These are phyloP conservation scores for Backusella luteola DNA, from an alignment of 192 early-diverging fungal genomes.

Conservation along the genomic window DNA sequence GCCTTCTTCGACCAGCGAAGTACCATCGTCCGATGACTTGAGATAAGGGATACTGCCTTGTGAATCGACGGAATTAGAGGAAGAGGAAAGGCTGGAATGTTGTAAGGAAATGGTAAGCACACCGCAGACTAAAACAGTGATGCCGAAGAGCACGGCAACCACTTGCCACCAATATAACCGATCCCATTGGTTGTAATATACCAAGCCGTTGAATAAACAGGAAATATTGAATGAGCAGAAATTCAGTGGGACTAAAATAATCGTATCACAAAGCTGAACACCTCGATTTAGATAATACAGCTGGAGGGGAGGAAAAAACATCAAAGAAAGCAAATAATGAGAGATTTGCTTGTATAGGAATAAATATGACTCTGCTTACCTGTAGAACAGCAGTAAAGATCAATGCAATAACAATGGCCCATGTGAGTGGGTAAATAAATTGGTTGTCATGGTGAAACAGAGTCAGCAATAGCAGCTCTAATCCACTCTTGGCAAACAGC, in stretches of 20 bases:
- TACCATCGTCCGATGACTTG: background rate
- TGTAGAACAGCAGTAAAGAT: conserved; percentile 54
- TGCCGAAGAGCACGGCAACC: conserved; percentile 63
- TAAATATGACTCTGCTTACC: conserved; percentile 32
- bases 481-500: conserved; percentile 77
- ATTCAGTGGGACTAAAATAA: conserved; percentile 73
- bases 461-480: conserved; percentile 66
- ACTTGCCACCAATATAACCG: conserved; percentile 63
- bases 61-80: background rate
- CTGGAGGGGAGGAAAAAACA: conserved; percentile 27
- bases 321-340: background rate
- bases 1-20: conserved; percentile 14
- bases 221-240: conserved; percentile 78
- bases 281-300: conserved; percentile 79
- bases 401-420: conserved; percentile 63
- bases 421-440: conserved; percentile 69
- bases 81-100: conserved; percentile 37
- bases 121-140: conserved; percentile 60
- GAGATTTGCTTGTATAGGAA: background rate
- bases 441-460: conserved; percentile 63
- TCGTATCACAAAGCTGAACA: conserved; percentile 71
- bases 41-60: background rate
- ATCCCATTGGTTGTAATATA: conserved; percentile 76
- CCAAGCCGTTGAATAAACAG: conserved; percentile 71
- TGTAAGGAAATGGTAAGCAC: conserved; percentile 66